Conservation (phyloP, 305 asterid genomes). For the Petunia hybrid region DNA sequence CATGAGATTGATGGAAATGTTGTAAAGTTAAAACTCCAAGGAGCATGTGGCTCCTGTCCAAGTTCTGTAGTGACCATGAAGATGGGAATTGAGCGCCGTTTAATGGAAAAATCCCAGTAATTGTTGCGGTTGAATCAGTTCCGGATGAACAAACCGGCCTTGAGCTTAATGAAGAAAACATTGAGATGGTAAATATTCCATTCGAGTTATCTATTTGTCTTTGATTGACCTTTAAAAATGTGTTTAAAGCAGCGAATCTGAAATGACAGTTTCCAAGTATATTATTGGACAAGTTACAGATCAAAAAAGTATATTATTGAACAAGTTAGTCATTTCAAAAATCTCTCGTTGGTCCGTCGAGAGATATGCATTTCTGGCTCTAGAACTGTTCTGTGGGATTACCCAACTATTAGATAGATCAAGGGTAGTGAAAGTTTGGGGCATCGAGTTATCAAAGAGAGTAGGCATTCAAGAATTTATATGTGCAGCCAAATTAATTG, state of each 20-base stretch:
- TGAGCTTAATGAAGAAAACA: constrained; percentile 86
- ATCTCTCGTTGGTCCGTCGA: neutral
- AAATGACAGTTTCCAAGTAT: neutral
- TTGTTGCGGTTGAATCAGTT: constrained; percentile 87
- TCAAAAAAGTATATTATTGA: neutral
- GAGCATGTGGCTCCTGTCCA: constrained; percentile 99
- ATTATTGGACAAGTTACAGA: neutral
- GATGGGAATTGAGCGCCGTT: constrained; percentile 88
- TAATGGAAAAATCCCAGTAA: constrained; percentile 88
- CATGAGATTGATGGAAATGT: constrained; percentile 94
- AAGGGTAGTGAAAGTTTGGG: neutral
- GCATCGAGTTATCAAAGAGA: neutral
- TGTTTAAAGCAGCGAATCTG: neutral
- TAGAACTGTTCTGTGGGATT: neutral
- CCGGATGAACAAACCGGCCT: constrained; percentile 95
- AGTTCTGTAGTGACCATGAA: constrained; percentile 86
- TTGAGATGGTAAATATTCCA: constrained; percentile 64
- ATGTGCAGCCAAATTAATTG: neutral
- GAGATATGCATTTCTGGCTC: neutral
- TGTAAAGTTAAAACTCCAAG: constrained; percentile 83
- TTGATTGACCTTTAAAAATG: neutral
- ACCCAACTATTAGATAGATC: neutral
- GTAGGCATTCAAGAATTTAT: neutral
- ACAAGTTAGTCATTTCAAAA: neutral
- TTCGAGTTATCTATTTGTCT: neutral